Base-by-base conservation (phyloP, 2,329 filamentous ascomycete species). In the Phyllosticta paracitricarpa region DNA sequence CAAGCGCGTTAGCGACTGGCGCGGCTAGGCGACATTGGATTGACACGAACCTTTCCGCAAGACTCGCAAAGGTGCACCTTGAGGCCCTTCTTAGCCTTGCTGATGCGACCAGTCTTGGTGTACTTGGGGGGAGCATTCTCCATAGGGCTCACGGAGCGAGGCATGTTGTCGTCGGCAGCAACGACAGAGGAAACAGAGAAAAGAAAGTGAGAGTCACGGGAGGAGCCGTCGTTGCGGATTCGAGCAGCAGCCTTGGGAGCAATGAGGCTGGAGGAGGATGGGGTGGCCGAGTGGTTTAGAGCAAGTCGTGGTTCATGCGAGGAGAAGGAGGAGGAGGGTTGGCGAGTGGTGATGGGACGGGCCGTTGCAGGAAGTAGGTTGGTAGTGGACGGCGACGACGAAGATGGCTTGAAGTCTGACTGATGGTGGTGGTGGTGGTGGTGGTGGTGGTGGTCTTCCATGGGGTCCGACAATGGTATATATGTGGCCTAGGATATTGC, bases 11-110 rank as follows among this genome's bases (percentile, higher is more conserved):
- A 54, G 51, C 24, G 25, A 25, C 25, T 30, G 25, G n/a, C 4
- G 24, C 55, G 40, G 14, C 14, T 19, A 30, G 12, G 30, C 12
- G 33, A 24, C 28, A 7, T 48, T 53, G 24, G 51, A 59, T 56
- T 26, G 24, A 40, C 57, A 73, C 75, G 65, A 69, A 78, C 77
- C 69, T 77, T 76, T 67, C 76, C 76, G 64, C 77, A 79, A 12
- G 66, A 65, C n/a, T 77, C 72, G 65, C 77, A 79, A 53, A 73
- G 68, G 63, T 79, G 77, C 22, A 79, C 73, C 64, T 76, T 76
- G 51, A 75, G 60, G 14, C 77, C 77, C 63, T 79, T 79, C 65
- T 77, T 75, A 6, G 77, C 77, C 68, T 78, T 79, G 62, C 76
- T 78, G 57, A 79, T 73, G 28, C 77, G 72, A 22, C 77, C 77